Evolutionary conservation across 2,329 filamentous ascomycete genomes (phyloP).

Genomic region (Xenosphaeropsis pyriputrescens): DNA sequence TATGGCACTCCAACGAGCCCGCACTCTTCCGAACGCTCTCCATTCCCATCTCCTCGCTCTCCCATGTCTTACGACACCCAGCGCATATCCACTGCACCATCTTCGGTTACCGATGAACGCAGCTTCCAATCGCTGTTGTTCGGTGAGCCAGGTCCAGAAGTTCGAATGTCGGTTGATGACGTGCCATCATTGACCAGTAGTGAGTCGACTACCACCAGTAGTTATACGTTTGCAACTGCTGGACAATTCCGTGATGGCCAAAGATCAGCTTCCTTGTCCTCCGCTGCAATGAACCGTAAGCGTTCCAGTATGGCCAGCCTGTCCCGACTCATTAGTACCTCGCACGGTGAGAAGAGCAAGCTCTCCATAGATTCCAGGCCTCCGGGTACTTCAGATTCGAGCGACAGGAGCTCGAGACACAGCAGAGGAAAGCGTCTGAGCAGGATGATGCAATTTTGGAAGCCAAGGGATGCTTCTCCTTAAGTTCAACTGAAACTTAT

Average conservation of each 20-base stretch:
- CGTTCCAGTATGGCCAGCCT: conserved; percentile 65
- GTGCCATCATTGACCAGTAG: conserved; percentile 64
- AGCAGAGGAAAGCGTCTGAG: conserved; percentile 59
- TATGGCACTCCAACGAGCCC: conserved; percentile 40
- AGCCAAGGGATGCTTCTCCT: conserved; percentile 17
- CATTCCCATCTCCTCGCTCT: conserved; percentile 49
- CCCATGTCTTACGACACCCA: conserved; percentile 57
- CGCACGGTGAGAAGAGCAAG: conserved; percentile 62
- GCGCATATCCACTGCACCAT: conserved; percentile 60
- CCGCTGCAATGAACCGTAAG: conserved; percentile 49
- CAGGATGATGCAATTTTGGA: conserved; percentile 70
- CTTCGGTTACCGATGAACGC: conserved; percentile 57
- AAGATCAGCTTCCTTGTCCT: conserved; percentile 46
- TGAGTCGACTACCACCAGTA: conserved; percentile 55
- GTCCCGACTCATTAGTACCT: conserved; percentile 60
- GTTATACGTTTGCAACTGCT: conserved; percentile 40
- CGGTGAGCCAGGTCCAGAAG: conserved; percentile 59
- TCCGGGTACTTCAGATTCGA: conserved; percentile 25
- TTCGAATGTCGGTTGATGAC: conserved; percentile 57
- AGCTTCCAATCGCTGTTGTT: conserved; percentile 56
- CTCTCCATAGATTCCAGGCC: conserved; percentile 48
- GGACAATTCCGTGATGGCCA: conserved; percentile 36
- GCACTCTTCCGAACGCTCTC: conserved; percentile 12
- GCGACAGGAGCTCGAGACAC: conserved; percentile 38
- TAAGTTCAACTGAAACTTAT: too few species aligned